Evolutionary conservation across 2,329 filamentous ascomycete species (phyloP).

Genomic region (Nothomitra cinnamomea): DNA sequence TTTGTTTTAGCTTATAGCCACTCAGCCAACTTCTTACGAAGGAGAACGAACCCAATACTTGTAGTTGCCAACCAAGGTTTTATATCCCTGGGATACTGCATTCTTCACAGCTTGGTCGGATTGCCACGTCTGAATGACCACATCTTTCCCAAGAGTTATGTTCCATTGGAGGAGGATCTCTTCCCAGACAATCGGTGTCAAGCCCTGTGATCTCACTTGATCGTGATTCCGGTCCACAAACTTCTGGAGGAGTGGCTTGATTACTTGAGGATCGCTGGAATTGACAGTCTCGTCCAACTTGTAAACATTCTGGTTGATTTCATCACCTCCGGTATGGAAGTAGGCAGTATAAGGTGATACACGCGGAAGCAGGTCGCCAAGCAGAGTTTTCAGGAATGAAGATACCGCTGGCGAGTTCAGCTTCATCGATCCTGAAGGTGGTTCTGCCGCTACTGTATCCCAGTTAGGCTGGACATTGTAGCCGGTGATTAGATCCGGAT

Average conservation of each 20-base stretch:
- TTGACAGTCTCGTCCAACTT: constrained; percentile 54
- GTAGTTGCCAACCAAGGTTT: constrained; percentile 59
- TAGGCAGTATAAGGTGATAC: constrained; percentile 50
- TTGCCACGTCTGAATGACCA: constrained; percentile 67
- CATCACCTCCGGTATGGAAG: constrained; percentile 80
- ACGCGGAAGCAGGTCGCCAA: constrained; percentile 61
- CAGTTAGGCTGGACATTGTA: constrained; percentile 36
- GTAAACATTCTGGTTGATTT: constrained; percentile 65
- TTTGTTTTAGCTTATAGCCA: constrained; percentile 12
- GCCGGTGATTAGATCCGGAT: constrained; percentile 56
- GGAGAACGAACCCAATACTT: constrained; percentile 48
- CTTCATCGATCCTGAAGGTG: constrained; percentile 47
- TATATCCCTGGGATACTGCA: constrained; percentile 45
- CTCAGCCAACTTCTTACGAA: not conserved
- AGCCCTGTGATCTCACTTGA: constrained; percentile 42
- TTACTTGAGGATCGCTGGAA: constrained; percentile 44
- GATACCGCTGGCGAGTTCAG: constrained; percentile 57
- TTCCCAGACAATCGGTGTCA: constrained; percentile 73
- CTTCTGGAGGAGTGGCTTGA: constrained; percentile 60
- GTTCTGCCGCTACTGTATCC: constrained; percentile 35
- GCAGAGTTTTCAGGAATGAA: constrained; percentile 53
- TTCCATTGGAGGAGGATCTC: constrained; percentile 72
- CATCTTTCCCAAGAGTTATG: constrained; percentile 50
- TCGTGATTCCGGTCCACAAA: constrained; percentile 57
- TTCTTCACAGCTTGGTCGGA: constrained; percentile 42